These are phyloP conservation scores for Cytospora piceicola DNA, from an alignment of 2,329 filamentous ascomycete genomes.

Conservation along the genomic window DNA sequence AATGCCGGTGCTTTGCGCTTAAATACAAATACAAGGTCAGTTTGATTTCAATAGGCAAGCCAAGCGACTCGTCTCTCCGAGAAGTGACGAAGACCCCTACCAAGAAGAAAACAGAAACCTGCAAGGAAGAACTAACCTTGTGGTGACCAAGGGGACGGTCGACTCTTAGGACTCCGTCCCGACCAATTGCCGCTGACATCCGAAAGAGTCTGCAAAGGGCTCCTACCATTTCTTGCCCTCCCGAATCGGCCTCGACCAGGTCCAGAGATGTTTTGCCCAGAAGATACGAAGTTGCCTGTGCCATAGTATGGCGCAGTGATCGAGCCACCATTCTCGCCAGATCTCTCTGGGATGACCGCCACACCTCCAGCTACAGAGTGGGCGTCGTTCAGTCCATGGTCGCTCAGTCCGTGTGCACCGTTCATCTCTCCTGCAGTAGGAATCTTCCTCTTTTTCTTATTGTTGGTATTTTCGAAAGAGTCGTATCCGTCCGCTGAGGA, in stretches of 20 bases:
- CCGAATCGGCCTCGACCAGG: constrained; percentile 83
- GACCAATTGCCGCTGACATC: constrained; percentile 63
- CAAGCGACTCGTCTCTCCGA: constrained; percentile 4
- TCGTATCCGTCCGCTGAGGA: constrained; percentile 88
- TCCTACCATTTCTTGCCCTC: constrained; percentile 65
- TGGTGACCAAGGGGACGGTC: constrained; percentile 49
- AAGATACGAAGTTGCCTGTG: constrained; percentile 56
- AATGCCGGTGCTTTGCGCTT: constrained; percentile 68
- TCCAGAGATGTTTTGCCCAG: constrained; percentile 76
- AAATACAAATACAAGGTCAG: constrained; percentile 33
- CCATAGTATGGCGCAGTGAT: constrained; percentile 45
- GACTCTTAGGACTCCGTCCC: constrained; percentile 51
- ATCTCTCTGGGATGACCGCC: constrained; percentile 35
- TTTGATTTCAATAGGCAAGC: constrained; percentile 23
- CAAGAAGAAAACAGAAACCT: neutral
- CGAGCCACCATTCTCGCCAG: constrained; percentile 28
- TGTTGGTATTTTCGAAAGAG: constrained; percentile 97
- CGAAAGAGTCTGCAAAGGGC: constrained; percentile 62
- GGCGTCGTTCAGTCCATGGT: constrained; percentile 39
- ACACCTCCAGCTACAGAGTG: constrained; percentile 37
- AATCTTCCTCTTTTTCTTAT: constrained; percentile 99
- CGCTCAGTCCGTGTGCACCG: constrained; percentile 42
- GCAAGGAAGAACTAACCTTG: constrained; percentile 47
- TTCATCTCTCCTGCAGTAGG: constrained; percentile 77
- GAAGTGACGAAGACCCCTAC: constrained; percentile 2